These are phyloP conservation scores for Candida sphagnicola DNA, from an alignment of 805 yeast genomes.

Conservation along the genomic window DNA sequence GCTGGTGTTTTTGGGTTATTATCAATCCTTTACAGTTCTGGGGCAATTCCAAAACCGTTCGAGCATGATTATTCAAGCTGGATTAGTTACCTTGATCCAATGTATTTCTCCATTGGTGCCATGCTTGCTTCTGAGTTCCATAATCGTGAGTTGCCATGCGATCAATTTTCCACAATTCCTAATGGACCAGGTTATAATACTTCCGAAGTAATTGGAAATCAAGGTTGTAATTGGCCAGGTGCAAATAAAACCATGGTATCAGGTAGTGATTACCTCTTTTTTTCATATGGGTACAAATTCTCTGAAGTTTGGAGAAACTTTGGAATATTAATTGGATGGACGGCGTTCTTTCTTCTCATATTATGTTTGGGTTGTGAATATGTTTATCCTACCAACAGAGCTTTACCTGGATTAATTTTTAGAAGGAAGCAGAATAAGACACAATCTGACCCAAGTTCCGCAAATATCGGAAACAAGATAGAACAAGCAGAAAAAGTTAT, in stretches of 20 bases:
- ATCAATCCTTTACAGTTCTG: slow-evolving; percentile 51
- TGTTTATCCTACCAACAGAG: not conserved
- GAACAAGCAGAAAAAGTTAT: no score
- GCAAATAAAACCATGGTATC: slow-evolving; percentile 15
- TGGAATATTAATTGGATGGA: slow-evolving; percentile 59
- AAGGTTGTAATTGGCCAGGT: slow-evolving; percentile 23
- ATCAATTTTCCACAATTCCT: slow-evolving; percentile 40
- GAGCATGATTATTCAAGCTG: slow-evolving; percentile 66
- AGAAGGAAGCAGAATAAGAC: not conserved
- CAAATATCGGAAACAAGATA: no score
- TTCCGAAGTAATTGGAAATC: slow-evolving; percentile 9
- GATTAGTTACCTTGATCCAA: slow-evolving; percentile 59
- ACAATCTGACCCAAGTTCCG: not conserved
- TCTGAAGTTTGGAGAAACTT: slow-evolving; percentile 59
- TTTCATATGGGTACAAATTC: slow-evolving; percentile 41
- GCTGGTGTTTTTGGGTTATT: slow-evolving; percentile 48
- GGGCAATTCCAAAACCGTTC: slow-evolving; percentile 51
- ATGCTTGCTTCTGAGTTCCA: slow-evolving; percentile 56
- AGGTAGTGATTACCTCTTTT: slow-evolving; percentile 27
- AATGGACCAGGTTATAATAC: slow-evolving; percentile 27
- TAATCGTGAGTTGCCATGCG: slow-evolving; percentile 43
- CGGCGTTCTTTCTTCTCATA: slow-evolving; percentile 48
- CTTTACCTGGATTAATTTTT: not conserved
- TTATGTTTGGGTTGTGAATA: slow-evolving; percentile 55
- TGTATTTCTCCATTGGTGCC: slow-evolving; percentile 56